Evolutionary conservation across 2,329 filamentous ascomycete genomes (phyloP), one percentile per base, ranked within the genome.

Genomic region (Trichoderma breve): DNA sequence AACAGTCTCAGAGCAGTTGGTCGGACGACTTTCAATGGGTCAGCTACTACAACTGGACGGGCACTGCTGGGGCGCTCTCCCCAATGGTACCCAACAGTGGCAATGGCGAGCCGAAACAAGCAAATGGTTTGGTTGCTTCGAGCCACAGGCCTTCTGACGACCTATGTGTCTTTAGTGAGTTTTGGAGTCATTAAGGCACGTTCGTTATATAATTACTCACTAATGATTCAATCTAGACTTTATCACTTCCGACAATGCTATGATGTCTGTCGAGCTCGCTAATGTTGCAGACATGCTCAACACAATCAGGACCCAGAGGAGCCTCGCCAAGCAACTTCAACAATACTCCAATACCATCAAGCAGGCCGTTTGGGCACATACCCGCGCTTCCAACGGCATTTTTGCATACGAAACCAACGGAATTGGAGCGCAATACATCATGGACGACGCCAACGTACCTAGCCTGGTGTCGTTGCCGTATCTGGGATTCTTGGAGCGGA

Each of bases 141-240:
- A 92, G 93, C 1, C 96, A 96, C 83, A 87, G 94, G 1, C 94
- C 94, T 0, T 94, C 91, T 71, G 94, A 97, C 79, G 94, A 97
- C 79, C 89, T 93, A 8, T 93, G 92, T 1, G 93, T 93, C 66
- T 90, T 94, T 74, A 76, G 76, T 77, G 58, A 64, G 76, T 73
- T 12, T 2, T 21, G 6, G 6, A 26, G 15, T 18, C 28, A 3
- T 21, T 14, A 15, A 24, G 14, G n/a, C 1, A 3, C 12, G 14
- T 24, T 18, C 7, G 5, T 3, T 1, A 18, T 9, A 7, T 14
- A 7, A 36, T 24, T 18, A 21, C 0, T 47, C 21, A 21, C 51
- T 72, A 2, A 73, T n/a, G 3, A 14, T 21, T 30, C 15, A 26
- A 26, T 18, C 21, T 84, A 18, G 78, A 82, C 6, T 89, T 90